phyloP scores from a whole-genome alignment of 139 green algal species.

The Pleodorina starrii region DNA sequence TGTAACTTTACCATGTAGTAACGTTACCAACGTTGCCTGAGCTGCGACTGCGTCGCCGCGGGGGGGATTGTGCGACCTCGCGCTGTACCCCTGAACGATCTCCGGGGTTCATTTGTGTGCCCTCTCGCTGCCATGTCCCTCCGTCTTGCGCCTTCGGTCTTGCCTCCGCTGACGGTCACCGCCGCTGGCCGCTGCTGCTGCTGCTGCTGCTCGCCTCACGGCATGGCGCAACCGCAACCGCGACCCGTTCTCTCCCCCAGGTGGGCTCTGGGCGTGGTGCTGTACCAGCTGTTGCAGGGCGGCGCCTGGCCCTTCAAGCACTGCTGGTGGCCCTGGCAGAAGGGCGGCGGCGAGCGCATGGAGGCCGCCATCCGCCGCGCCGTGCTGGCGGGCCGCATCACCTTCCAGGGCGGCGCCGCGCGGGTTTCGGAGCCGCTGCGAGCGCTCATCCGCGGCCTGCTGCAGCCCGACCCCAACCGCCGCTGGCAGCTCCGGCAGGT shows the following conservation, averaged over 20 bases:
- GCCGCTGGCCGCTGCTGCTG: too few species aligned
- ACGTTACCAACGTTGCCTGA: too few species aligned
- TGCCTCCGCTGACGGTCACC: too few species aligned
- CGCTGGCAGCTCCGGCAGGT: constrained; percentile 49
- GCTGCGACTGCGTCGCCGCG: too few species aligned
- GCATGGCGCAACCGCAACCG: too few species aligned
- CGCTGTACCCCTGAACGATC: too few species aligned
- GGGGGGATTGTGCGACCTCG: too few species aligned
- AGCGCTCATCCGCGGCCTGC: constrained; percentile 31
- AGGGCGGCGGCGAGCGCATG: constrained; percentile 1
- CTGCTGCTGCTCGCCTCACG: too few species aligned
- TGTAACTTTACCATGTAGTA: too few species aligned
- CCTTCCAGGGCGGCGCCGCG: neutral
- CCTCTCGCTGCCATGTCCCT: too few species aligned
- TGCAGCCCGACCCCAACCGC: constrained; percentile 40
- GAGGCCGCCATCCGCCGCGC: constrained; percentile 30
- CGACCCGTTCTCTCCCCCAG: constrained; percentile 2
- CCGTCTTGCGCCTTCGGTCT: too few species aligned
- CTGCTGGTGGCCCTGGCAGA: constrained; percentile 49
- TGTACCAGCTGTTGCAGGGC: constrained; percentile 56
- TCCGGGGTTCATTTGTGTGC: too few species aligned
- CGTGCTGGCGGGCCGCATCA: constrained; percentile 35
- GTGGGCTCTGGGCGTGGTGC: constrained; percentile 51
- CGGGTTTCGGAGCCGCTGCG: neutral
- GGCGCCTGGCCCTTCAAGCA: constrained; percentile 47